phyloP scores from a whole-genome alignment of 2,329 filamentous ascomycete genomes.

The Aspergillus pseudoterreus region DNA sequence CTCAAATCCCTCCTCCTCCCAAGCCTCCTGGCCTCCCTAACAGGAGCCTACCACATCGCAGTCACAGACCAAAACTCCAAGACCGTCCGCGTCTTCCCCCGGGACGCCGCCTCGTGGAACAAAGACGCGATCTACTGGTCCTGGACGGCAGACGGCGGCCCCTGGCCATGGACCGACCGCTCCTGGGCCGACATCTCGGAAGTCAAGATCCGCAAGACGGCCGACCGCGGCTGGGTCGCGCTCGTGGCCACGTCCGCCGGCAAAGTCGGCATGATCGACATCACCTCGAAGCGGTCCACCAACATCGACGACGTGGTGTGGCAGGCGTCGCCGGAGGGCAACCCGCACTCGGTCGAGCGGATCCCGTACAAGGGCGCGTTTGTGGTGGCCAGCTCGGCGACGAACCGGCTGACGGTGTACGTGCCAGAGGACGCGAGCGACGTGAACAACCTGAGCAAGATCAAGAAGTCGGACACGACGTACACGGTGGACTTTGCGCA shows the following conservation, averaged over 20 bases:
- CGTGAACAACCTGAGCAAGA: slow-evolving; percentile 4
- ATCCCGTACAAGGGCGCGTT: slow-evolving; percentile 14
- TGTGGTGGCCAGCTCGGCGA: slow-evolving; percentile 13
- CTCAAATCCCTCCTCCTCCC: not conserved
- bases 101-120: slow-evolving; percentile 14
- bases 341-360: slow-evolving; percentile 16
- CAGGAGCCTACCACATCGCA: slow-evolving; percentile 11
- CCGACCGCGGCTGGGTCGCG: slow-evolving; percentile 12
- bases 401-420: slow-evolving; percentile 14
- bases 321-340: slow-evolving; percentile 10
- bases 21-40: not conserved
- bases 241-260: slow-evolving; percentile 17
- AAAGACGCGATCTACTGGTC: slow-evolving; percentile 13
- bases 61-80: slow-evolving; percentile 18
- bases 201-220: slow-evolving; percentile 16
- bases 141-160: slow-evolving; percentile 9
- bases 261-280: slow-evolving; percentile 41
- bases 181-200: slow-evolving; percentile 15
- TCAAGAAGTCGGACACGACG: not conserved
- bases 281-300: slow-evolving; percentile 39
- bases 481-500: not conserved
- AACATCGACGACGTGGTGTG: slow-evolving; percentile 11
- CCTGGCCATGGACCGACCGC: not conserved
- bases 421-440: slow-evolving; percentile 8
- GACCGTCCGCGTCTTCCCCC: slow-evolving; percentile 16